These are phyloP conservation scores for Oryza brachyantha DNA, from an alignment of 176 grass and related monocot genomes.

Conservation along the genomic window DNA sequence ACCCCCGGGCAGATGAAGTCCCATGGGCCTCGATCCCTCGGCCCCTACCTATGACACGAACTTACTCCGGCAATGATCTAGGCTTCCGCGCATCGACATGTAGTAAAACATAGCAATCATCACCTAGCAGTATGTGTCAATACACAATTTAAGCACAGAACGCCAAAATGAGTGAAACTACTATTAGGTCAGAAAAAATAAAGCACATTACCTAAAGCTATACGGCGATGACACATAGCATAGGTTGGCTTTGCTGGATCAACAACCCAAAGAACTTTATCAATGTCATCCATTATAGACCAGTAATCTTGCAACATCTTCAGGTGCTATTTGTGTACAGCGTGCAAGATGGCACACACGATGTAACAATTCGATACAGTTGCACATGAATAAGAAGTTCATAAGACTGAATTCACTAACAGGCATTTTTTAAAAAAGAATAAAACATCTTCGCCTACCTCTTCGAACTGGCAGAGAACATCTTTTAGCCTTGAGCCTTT, in stretches of 20 bases:
- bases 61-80: constrained; percentile 52
- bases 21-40: too few species aligned
- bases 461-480: constrained; percentile 54
- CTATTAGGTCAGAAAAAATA: not conserved
- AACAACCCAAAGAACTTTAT: constrained; percentile 62
- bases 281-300: constrained; percentile 75
- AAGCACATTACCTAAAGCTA: constrained; percentile 51
- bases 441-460: constrained; percentile 30
- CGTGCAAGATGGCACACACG: constrained; percentile 8
- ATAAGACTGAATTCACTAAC: not conserved
- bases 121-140: constrained; percentile 2
- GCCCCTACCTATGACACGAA: too few species aligned
- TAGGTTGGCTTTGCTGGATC: constrained; percentile 47
- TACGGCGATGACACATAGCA: constrained; percentile 46
- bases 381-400: not conserved
- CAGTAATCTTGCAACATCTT: constrained; percentile 61
- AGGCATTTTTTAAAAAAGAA: not conserved
- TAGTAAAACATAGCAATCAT: constrained; percentile 40
- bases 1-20: too few species aligned
- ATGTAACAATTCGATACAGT: not conserved
- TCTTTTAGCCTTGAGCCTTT: constrained; percentile 59
- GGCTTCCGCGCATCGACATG: constrained; percentile 34
- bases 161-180: not conserved
- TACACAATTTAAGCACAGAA: not conserved
- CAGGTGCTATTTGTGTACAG: constrained; percentile 55